A percentile compares a stretch with the other conserved stretches of the same genome.
phyloP scores from a whole-genome alignment of 768 basidiomycete species.

The Tricholoma sp. region DNA sequence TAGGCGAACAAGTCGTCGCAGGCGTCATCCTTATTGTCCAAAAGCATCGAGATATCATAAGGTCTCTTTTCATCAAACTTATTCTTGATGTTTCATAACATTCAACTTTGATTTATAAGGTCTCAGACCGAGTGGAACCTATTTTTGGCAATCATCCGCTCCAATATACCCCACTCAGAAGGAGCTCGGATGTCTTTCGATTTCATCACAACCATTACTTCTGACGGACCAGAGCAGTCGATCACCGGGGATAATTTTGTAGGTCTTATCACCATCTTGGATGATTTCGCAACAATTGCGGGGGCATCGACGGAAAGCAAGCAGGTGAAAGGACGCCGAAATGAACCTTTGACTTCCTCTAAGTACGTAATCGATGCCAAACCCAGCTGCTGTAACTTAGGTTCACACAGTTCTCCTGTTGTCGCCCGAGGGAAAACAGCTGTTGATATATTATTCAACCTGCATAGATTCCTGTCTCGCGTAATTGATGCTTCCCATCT shows the following conservation, averaged over 20 bases:
- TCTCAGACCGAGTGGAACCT: conserved; percentile 97
- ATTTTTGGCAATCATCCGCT: conserved; percentile 81
- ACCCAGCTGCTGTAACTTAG: background rate
- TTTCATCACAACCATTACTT: conserved; percentile 61
- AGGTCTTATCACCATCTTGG: conserved; percentile 75
- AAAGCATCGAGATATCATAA: conserved; percentile 67
- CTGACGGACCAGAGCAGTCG: conserved; percentile 53
- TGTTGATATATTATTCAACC: conserved; percentile 70
- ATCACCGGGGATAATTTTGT: conserved; percentile 76
- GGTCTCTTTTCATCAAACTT: conserved; percentile 30
- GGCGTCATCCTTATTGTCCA: conserved; percentile 80
- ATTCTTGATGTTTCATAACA: background rate
- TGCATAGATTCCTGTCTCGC: conserved; percentile 60
- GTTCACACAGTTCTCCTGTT: conserved; percentile 53
- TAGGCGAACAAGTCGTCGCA: conserved; percentile 87
- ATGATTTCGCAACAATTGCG: conserved; percentile 83
- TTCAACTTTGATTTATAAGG: conserved; percentile 28
- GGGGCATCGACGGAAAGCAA: conserved; percentile 52
- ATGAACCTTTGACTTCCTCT: conserved; percentile 42
- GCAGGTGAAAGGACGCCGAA: conserved; percentile 46
- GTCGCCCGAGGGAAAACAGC: conserved; percentile 81
- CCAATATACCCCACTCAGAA: conserved; percentile 81
- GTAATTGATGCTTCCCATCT: conserved; percentile 49
- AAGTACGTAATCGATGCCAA: conserved; percentile 35
- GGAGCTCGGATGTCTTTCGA: conserved; percentile 84